Evolutionary conservation across 2,329 filamentous ascomycete genomes (phyloP).

Genomic region (Cercospora sp.): DNA sequence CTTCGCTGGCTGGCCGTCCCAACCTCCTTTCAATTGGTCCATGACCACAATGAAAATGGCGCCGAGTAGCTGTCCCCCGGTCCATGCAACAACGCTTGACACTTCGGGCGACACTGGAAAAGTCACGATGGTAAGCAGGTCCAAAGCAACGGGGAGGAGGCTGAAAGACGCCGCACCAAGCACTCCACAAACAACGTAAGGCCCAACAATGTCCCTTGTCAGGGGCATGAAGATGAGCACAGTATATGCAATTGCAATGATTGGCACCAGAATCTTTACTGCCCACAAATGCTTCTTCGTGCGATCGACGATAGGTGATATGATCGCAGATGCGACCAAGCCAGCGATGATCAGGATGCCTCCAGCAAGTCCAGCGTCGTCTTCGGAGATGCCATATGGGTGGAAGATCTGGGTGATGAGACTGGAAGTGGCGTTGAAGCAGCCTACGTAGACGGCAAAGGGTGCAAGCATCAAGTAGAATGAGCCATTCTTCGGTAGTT

Average conservation of each 20-base stretch:
- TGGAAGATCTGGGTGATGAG: slow-evolving; percentile 86
- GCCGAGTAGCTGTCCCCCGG: slow-evolving; percentile 80
- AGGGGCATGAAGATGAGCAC: slow-evolving; percentile 77
- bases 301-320: slow-evolving; percentile 79
- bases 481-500: slow-evolving; percentile 58
- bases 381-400: slow-evolving; percentile 81
- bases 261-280: slow-evolving; percentile 71
- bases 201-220: slow-evolving; percentile 61
- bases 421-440: slow-evolving; percentile 90
- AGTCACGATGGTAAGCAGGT: slow-evolving; percentile 83
- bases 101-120: slow-evolving; percentile 86
- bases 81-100: slow-evolving; percentile 80
- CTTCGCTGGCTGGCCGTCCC: slow-evolving; percentile 37
- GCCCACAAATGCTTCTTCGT: slow-evolving; percentile 75
- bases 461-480: slow-evolving; percentile 79
- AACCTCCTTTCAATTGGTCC: slow-evolving; percentile 64
- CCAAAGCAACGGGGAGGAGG: slow-evolving; percentile 79
- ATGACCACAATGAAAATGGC: slow-evolving; percentile 81
- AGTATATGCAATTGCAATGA: slow-evolving; percentile 69
- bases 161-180: slow-evolving; percentile 79
- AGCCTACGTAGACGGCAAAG: slow-evolving; percentile 82
- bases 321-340: slow-evolving; percentile 71
- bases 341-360: slow-evolving; percentile 88
- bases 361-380: slow-evolving; percentile 84
- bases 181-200: slow-evolving; percentile 72